phyloP scores from a whole-genome alignment of 2,329 filamentous ascomycete genomes.

The Leptographium flavum region DNA sequence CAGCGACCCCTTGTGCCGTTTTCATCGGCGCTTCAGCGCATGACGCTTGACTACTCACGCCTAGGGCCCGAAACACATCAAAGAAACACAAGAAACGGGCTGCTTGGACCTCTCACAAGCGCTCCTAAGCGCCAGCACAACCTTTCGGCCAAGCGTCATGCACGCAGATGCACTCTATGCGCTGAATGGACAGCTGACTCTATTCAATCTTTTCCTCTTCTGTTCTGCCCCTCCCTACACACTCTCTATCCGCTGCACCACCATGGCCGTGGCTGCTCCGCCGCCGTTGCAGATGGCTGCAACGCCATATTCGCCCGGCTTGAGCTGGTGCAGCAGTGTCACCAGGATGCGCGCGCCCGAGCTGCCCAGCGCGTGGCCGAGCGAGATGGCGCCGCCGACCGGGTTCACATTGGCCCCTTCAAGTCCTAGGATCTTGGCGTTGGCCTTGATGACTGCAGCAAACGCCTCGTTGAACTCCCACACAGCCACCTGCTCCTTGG shows the following conservation, averaged over 20 bases:
- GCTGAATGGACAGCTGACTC: neutral
- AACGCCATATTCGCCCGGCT: slow-evolving; percentile 85
- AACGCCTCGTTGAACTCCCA: slow-evolving; percentile 99
- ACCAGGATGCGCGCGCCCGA: slow-evolving; percentile 85
- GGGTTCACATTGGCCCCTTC: slow-evolving; percentile 71
- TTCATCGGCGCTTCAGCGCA: slow-evolving; percentile 6
- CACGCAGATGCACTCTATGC: neutral
- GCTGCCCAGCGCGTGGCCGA: slow-evolving; percentile 86
- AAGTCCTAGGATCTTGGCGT: slow-evolving; percentile 72
- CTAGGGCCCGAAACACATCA: neutral
- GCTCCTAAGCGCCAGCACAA: neutral
- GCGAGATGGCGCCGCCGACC: slow-evolving; percentile 77
- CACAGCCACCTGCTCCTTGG: slow-evolving; percentile 76
- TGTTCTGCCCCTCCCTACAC: slow-evolving; percentile 20
- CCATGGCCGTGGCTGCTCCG: slow-evolving; percentile 78
- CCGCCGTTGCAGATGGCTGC: slow-evolving; percentile 96
- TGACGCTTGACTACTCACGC: neutral
- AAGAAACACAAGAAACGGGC: neutral
- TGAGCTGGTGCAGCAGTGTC: slow-evolving; percentile 79
- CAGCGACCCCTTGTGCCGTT: neutral
- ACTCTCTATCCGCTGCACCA: slow-evolving; percentile 68
- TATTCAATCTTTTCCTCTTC: neutral
- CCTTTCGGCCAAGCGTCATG: neutral
- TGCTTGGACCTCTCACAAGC: neutral
- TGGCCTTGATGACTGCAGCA: slow-evolving; percentile 86